phyloP scores from a whole-genome alignment of 768 basidiomycete genomes.

The Mycena epipterygia region DNA sequence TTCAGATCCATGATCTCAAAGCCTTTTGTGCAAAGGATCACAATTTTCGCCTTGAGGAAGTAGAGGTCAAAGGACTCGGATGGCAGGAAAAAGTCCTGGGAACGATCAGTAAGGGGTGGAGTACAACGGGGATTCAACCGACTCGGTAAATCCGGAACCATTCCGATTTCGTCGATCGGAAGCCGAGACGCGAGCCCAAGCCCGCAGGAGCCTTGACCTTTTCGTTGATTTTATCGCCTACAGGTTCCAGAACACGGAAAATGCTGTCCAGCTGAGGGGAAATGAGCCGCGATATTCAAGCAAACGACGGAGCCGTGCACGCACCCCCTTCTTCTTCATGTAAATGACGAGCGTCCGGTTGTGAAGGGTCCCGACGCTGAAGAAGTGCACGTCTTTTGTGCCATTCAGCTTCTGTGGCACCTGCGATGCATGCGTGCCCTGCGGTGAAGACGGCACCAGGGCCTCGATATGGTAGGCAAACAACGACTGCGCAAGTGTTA shows the following conservation, averaged over 20 bases:
- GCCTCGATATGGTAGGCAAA: slow-evolving; percentile 98
- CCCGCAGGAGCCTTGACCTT: slow-evolving; percentile 78
- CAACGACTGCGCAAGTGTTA: slow-evolving; percentile 65
- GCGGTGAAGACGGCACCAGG: slow-evolving; percentile 88
- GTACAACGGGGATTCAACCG: background rate
- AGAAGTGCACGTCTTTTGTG: slow-evolving; percentile 86
- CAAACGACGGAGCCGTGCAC: slow-evolving; percentile 9
- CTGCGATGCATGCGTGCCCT: slow-evolving; percentile 75
- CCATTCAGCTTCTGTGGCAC: slow-evolving; percentile 93
- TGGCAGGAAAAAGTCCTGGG: slow-evolving; percentile 87
- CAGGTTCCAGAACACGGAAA: slow-evolving; percentile 96
- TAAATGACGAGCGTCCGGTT: slow-evolving; percentile 94
- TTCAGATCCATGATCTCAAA: slow-evolving; percentile 98
- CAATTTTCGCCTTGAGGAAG: slow-evolving; percentile 95
- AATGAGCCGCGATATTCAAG: background rate
- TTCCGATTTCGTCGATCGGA: slow-evolving; percentile 86
- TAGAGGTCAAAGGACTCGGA: slow-evolving; percentile 92
- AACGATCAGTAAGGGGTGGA: background rate
- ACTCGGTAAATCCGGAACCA: slow-evolving; percentile 94
- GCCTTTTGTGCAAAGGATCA: slow-evolving; percentile 92
- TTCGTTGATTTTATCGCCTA: slow-evolving; percentile 89
- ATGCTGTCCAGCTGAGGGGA: slow-evolving; percentile 83
- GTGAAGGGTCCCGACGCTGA: slow-evolving; percentile 92
- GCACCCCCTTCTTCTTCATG: slow-evolving; percentile 93
- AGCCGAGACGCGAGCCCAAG: slow-evolving; percentile 79